Base-by-base conservation (phyloP, 2,329 filamentous ascomycete species). In the Aspergillus pseudoviridinutans region DNA sequence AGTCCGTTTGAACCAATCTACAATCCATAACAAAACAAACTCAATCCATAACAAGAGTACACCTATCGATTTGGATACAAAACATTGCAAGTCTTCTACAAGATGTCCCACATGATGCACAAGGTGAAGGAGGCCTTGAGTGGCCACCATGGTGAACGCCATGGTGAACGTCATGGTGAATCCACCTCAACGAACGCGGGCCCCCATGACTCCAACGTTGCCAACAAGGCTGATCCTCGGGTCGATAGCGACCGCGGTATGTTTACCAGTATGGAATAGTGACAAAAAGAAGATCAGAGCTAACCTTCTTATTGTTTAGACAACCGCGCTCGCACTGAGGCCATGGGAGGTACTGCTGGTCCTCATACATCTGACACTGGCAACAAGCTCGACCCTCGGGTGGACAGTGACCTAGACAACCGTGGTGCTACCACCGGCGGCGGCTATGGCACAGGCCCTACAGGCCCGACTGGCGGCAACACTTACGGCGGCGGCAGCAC, bases 111-210 rank as follows among this genome's bases (percentile, higher is more conserved):
- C 51, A 68, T 77, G 54, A 65, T 78, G 56, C 71, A 79, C 65
- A 80, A 79, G 61, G 74, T 77, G 41, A 79, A 79, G 68, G 73
- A 78, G 9, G 74, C 67, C 58, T 51, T 80, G 52, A 63, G 61
- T 44, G 65, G 71, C 25, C 62, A 72, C 58, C 64, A 70, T 56
- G 53, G 62, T 28, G 58, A 61, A 38, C 62, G 71, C 58, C 64
- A 70, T 57, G 53, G 62, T 28, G 58, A 61, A 38, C 62, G 71
- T 58, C 64, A 70, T 57, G 53, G 62, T 25, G 58, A 61, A 38
- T 58, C 56, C 29, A 22, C 22, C 22, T 22, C 22, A 22, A 22
- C 22, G 22, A 22, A 22, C 22, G 22, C 22, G 22, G 22, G 22
- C 22, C 22, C 60, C 32, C 60, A 64, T 53, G 46, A 46, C 17